Evolutionary conservation across 768 basidiomycete species (phyloP), one percentile per base, ranked within the genome.

Genomic region (Boletus coccyginus): DNA sequence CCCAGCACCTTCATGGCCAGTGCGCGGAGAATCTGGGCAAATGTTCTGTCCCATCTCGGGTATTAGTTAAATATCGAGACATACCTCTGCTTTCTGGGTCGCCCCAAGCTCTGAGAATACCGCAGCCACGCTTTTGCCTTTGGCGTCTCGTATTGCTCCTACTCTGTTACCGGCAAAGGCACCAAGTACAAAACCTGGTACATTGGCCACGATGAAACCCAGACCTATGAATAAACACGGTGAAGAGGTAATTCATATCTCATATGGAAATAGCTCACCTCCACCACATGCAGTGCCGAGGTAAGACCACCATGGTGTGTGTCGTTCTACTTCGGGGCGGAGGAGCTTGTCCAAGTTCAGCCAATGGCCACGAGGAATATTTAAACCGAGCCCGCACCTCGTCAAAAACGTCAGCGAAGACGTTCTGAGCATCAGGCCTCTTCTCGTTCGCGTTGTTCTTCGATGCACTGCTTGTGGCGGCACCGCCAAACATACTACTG

Each of bases 391-490:
- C 31, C 16, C 79, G 45, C 58, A 91, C 93, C 77, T 96, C 94
- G 59, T 95, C 94, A 60, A 96, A 96, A 6, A 90, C 93, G 66
- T 95, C 88, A 3, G 88, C 86, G 67, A 96, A 97, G 9, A 94
- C 84, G 40, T 83, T 78, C 46, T 94, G 85, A 13, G 94, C 82
- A 66, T 94, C 78, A 32, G 93, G 92, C 57, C 85, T 79, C 45
- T 75, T 75, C 53, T 61, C 67, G 42, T 73, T 74, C 49, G 58
- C 67, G 29, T 68, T 65, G 41, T 74, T 67, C 47, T 73, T 67
- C 35, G 73, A 42, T 13, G 70, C 63, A 1, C 68, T 59, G 21
- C 50, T 66, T 19, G 68, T 56, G 10, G 70, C 55, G 27, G 73
- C 73, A 13, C 75, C 70, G 21, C 77, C 77, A 73, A 94, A 94